Evolutionary conservation across 23 red algal genomes (phyloP).

Genomic region (Chondrus crispus): DNA sequence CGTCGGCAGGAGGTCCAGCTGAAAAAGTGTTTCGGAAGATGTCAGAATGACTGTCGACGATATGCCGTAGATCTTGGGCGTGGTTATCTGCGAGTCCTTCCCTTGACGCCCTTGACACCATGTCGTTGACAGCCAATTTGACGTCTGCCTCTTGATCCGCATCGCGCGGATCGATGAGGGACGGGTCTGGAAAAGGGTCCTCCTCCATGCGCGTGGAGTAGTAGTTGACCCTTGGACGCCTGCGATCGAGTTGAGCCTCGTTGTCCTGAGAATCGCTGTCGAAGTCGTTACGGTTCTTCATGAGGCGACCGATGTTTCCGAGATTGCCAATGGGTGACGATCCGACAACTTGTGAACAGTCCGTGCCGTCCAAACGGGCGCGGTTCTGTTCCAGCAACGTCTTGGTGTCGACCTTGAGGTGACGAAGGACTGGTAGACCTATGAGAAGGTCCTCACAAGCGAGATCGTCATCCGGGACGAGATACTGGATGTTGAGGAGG

Average conservation of each 20-base stretch:
- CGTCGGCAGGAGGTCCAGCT: neutral
- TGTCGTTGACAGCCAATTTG: neutral
- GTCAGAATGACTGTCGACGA: neutral
- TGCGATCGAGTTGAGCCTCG: too few species aligned
- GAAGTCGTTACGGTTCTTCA: too few species aligned
- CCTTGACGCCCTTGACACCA: neutral
- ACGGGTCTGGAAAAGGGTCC: constrained; percentile 38
- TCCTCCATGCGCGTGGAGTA: neutral
- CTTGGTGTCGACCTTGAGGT: neutral
- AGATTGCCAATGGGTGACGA: too few species aligned
- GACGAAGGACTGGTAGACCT: neutral
- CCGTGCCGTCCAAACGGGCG: neutral
- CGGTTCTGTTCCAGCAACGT: neutral
- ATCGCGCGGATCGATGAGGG: constrained; percentile 3
- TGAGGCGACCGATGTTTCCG: too few species aligned
- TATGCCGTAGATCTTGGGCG: neutral
- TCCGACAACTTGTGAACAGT: neutral
- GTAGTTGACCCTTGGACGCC: neutral
- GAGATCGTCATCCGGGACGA: neutral
- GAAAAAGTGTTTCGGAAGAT: neutral
- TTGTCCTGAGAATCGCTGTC: too few species aligned
- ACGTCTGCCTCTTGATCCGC: neutral
- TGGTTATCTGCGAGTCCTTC: neutral
- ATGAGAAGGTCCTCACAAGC: neutral
- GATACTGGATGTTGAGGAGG: neutral